phyloP scores from a whole-genome alignment of 441 rosid genomes.

The Omphalea diandra region DNA sequence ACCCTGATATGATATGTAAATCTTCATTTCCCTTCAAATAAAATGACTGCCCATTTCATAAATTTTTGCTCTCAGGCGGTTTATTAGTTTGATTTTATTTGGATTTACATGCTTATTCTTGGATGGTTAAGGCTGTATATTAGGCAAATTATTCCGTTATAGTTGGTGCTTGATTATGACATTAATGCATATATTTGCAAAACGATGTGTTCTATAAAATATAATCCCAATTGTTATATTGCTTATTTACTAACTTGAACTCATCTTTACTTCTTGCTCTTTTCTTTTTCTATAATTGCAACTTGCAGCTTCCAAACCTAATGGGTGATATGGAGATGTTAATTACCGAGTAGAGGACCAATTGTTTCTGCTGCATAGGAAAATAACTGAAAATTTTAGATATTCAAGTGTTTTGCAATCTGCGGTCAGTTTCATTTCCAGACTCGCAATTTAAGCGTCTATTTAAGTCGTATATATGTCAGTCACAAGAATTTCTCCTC shows the following conservation, averaged over 20 bases:
- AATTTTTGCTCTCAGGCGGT: neutral
- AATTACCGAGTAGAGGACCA: conserved; percentile 48
- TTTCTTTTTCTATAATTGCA: neutral
- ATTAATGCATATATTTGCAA: neutral
- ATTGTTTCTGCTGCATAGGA: conserved; percentile 8
- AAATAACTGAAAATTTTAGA: neutral
- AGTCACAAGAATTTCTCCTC: conserved; percentile 1
- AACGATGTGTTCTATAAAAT: neutral
- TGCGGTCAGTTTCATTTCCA: conserved; percentile 9
- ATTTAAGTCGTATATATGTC: conserved; percentile 4
- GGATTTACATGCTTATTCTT: neutral
- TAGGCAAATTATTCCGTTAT: neutral
- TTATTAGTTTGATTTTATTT: neutral
- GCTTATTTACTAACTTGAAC: neutral
- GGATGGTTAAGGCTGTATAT: neutral
- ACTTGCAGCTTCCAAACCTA: conserved; percentile 48
- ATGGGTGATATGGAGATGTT: conserved; percentile 52
- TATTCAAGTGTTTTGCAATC: neutral
- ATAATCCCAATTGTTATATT: neutral
- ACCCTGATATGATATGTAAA: too few relatives aligned
- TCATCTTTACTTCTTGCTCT: neutral
- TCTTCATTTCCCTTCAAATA: too few relatives aligned
- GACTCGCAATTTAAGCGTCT: conserved; percentile 27
- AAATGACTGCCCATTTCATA: neutral
- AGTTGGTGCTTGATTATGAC: neutral